Evolutionary conservation across 2,329 filamentous ascomycete genomes (phyloP), one percentile per base, ranked within the genome.

Genomic region (Cercospora sp.): DNA sequence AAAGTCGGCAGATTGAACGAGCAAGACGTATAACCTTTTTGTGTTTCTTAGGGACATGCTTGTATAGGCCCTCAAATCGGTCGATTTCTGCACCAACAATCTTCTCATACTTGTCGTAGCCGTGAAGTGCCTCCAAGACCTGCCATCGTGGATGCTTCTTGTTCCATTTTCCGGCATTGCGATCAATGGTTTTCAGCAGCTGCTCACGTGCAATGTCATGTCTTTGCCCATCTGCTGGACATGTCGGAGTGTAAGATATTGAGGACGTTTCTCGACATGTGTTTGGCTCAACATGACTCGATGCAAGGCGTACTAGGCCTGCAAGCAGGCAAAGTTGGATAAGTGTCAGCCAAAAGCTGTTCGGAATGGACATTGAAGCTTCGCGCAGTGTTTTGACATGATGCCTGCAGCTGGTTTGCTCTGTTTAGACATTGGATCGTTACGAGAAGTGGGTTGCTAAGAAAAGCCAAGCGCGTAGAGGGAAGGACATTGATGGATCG

Each of bases 101-200:
- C 43, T 67, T 51, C 8, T 67, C 62, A n/a, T 72, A 72, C 16
- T 59, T 60, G 76, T 97, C 94, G 16, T 94, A 87, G 61, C 86
- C 86, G 72, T 90, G 86, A 34, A 98, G 86, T 0, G 88, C 92
- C 34, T 93, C 88, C 6, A 97, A 85, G 66, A 94, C 89, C 69
- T 88, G 90, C 82, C 97, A 94, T 0, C 93, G 93, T 0, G 91
- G 89, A 5, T 70, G 67, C 12, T 72, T 69, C 55, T 66, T 70
- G 60, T 69, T 70, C 70, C 69, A 72, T 45, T 66, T 67, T 30
- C 70, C 70, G 1, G 59, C 18, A 24, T 61, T 45, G 24, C 66
- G 58, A 26, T 65, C 63, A 21, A 72, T 40, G 6, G 67, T 57
- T 37, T 69, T 57, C 1, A 71, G 49, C 32, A 71, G n/a, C 43